Evolutionary conservation across 441 rosid species (phyloP).

Genomic region (Flueggea neowawraea): DNA sequence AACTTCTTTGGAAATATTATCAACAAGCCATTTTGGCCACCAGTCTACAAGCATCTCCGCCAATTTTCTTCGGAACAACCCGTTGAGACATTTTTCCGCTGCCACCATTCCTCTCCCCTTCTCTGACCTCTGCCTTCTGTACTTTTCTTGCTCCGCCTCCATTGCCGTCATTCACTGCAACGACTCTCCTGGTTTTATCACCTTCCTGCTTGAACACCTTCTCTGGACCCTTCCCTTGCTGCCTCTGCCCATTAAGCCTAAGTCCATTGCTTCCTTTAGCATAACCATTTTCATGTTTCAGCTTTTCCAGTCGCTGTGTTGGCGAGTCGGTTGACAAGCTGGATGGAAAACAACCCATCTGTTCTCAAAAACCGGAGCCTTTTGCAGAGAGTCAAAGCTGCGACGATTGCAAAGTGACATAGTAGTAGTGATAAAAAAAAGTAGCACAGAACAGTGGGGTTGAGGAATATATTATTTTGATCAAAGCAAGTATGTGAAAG

Average conservation of each 20-base stretch:
- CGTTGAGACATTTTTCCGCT: conserved; percentile 1
- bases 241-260: conserved; percentile 8
- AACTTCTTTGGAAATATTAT: conserved; percentile 42
- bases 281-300: conserved; percentile 27
- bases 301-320: conserved; percentile 11
- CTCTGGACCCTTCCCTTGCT: not conserved
- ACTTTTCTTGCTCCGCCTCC: conserved; percentile 13
- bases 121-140: conserved; percentile 9
- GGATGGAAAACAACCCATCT: conserved; percentile 44
- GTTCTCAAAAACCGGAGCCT: conserved; percentile 8
- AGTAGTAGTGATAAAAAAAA: not conserved
- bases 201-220: conserved; percentile 15
- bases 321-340: conserved; percentile 21
- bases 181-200: not conserved
- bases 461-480: not conserved
- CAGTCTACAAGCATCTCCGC: conserved; percentile 46
- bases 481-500: conserved; percentile 2
- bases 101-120: conserved; percentile 1
- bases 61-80: conserved; percentile 32
- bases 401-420: conserved; percentile 24
- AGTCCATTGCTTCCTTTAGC: conserved; percentile 19
- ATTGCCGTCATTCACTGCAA: conserved; percentile 1
- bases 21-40: conserved; percentile 80
- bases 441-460: not conserved
- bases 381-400: not conserved